These are phyloP conservation scores for Cyberlindnera suaveolens DNA, from an alignment of 805 yeast genomes.

Conservation along the genomic window DNA sequence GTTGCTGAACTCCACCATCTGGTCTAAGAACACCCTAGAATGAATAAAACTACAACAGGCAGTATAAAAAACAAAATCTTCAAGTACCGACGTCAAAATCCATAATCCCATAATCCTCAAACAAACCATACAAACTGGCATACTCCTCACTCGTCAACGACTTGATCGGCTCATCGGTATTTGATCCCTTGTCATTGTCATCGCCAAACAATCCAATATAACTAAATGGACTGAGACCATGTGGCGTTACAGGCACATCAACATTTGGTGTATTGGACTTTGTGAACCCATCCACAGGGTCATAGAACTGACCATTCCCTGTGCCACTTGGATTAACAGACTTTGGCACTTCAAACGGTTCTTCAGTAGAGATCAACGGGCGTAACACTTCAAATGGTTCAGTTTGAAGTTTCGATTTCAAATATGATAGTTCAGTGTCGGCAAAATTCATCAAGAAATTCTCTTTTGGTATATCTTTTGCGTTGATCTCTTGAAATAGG, in stretches of 20 bases:
- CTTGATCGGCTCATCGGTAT: neutral
- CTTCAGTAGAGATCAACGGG: slow-evolving; percentile 5
- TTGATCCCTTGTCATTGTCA: neutral
- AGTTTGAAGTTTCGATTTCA: slow-evolving; percentile 8
- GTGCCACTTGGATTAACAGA: slow-evolving; percentile 12
- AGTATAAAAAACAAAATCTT: no score
- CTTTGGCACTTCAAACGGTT: neutral
- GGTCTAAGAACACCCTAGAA: no score
- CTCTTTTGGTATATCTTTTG: slow-evolving; percentile 15
- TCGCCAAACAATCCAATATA: neutral
- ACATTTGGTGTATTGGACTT: neutral
- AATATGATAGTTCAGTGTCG: slow-evolving; percentile 11
- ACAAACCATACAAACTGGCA: slow-evolving; percentile 19
- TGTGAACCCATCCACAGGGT: slow-evolving; percentile 6
- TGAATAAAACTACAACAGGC: no score
- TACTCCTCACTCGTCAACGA: slow-evolving; percentile 19
- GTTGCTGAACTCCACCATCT: neutral
- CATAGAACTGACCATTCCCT: slow-evolving; percentile 15
- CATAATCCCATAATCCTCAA: slow-evolving; percentile 18
- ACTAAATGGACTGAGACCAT: neutral
- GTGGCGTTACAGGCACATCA: no score
- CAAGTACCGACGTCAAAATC: slow-evolving; percentile 1
- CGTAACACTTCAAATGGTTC: slow-evolving; percentile 14
- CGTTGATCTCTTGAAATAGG: slow-evolving; percentile 3
- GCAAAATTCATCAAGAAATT: slow-evolving; percentile 11